phyloP scores from a whole-genome alignment of 169 alveolate species.

The Blepharisma undulans region DNA sequence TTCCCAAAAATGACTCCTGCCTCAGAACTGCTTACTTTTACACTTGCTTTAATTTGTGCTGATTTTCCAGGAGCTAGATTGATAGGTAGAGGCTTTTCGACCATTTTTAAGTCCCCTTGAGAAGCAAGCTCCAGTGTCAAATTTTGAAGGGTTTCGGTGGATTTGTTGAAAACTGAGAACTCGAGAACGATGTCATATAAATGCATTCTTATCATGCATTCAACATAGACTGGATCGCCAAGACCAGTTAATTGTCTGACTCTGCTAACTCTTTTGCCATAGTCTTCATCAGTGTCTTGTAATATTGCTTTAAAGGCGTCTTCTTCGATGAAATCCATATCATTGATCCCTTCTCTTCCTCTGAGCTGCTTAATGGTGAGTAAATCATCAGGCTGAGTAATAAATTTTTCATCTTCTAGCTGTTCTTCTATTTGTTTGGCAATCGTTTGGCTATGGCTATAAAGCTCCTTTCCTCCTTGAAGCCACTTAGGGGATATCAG shows the following conservation, averaged over 20 bases:
- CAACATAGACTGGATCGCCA: conserved; percentile 94
- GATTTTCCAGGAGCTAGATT: conserved; percentile 82
- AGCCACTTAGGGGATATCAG: not conserved
- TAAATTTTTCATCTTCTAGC: not conserved
- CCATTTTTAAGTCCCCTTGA: conserved; percentile 80
- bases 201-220: conserved; percentile 88
- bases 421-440: not conserved
- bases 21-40: conserved; percentile 84
- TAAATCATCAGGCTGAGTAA: conserved; percentile 30
- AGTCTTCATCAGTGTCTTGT: not conserved
- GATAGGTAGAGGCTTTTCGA: conserved; percentile 84
- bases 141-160: conserved; percentile 90
- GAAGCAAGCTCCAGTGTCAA: conserved; percentile 89
- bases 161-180: conserved; percentile 85
- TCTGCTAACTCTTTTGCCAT: not conserved
- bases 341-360: conserved; percentile 30
- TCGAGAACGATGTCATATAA: conserved; percentile 89
- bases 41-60: conserved; percentile 73
- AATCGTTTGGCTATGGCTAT: not conserved
- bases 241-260: conserved; percentile 81
- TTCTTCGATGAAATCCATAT: conserved; percentile 31
- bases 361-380: conserved; percentile 23
- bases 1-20: conserved; percentile 93
- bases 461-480: conserved; percentile 1
- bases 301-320: not conserved